Evolutionary conservation across 345 rosid genomes (phyloP).

Genomic region (Corchorus olitorius): DNA sequence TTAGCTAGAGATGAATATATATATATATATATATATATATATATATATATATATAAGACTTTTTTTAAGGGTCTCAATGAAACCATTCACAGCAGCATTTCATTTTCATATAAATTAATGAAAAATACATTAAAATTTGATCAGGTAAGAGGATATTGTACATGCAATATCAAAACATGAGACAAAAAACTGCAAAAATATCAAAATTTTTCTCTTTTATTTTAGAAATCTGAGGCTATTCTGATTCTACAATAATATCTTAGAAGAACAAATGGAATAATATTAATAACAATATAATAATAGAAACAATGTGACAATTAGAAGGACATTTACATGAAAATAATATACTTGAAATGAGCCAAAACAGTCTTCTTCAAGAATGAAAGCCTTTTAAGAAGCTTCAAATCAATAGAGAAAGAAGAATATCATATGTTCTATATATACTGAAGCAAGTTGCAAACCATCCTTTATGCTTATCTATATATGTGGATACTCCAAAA

Average conservation of each 20-base stretch:
- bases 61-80: too few species aligned
- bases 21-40: too few species aligned
- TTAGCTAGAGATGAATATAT: too few species aligned
- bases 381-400: not conserved
- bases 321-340: not conserved
- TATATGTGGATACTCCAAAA: not conserved
- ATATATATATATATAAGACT: too few species aligned
- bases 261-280: not conserved
- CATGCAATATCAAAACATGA: not conserved
- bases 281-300: too few species aligned
- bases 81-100: too few species aligned
- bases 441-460: not conserved
- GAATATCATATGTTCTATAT: not conserved
- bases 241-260: not conserved
- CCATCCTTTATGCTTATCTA: not conserved
- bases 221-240: not conserved
- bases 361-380: not conserved
- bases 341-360: not conserved
- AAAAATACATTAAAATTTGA: too few species aligned
- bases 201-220: not conserved
- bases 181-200: not conserved
- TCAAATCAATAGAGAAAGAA: not conserved
- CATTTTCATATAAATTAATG: too few species aligned
- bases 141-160: too few species aligned
- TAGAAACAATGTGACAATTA: not conserved